Percentiles rank a stretch among this genome's conserved stretches.
Evolutionary conservation across 495 filamentous ascomycete genomes (phyloP).

Genomic region (Tuber microsphaerosporum): DNA sequence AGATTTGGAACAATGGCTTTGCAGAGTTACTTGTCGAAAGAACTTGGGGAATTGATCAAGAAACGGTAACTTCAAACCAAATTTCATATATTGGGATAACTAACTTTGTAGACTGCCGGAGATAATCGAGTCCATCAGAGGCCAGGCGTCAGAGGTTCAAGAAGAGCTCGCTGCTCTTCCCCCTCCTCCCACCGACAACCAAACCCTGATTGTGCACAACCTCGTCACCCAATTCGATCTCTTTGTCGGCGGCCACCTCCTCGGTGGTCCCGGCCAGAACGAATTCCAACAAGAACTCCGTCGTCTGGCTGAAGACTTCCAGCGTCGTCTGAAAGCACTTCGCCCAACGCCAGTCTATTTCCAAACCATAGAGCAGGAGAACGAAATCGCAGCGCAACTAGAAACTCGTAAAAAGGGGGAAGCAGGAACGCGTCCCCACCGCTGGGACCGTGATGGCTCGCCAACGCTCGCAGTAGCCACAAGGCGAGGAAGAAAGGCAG

Average conservation of each 20-base stretch:
- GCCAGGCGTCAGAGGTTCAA: constrained; percentile 33
- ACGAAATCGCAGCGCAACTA: constrained; percentile 4
- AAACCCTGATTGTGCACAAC: constrained; percentile 32
- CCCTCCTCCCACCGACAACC: constrained; percentile 37
- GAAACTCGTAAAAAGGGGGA: constrained; percentile 16
- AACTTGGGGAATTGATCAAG: constrained; percentile 42
- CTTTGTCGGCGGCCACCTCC: constrained; percentile 20
- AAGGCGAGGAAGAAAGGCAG: constrained; percentile 12
- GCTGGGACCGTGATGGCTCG: constrained; percentile 13
- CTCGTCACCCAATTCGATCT: constrained; percentile 27
- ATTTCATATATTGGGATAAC: not conserved
- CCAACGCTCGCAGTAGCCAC: constrained; percentile 4
- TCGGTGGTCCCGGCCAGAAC: constrained; percentile 31
- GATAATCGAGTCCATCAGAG: constrained; percentile 41
- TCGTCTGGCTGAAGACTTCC: constrained; percentile 17
- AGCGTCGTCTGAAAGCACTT: constrained; percentile 14
- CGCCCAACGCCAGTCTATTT: constrained; percentile 25
- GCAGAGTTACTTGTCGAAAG: constrained; percentile 42
- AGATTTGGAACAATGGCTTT: constrained; percentile 45
- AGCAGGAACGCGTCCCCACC: constrained; percentile 15
- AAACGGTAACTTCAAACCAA: constrained; percentile 15
- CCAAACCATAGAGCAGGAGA: constrained; percentile 17
- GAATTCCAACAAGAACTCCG: constrained; percentile 38
- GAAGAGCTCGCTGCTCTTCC: constrained; percentile 41
- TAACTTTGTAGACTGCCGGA: constrained; percentile 40